These are phyloP conservation scores for Colletotrichum liriopes DNA, from an alignment of 2,329 filamentous ascomycete species.

Conservation along the genomic window DNA sequence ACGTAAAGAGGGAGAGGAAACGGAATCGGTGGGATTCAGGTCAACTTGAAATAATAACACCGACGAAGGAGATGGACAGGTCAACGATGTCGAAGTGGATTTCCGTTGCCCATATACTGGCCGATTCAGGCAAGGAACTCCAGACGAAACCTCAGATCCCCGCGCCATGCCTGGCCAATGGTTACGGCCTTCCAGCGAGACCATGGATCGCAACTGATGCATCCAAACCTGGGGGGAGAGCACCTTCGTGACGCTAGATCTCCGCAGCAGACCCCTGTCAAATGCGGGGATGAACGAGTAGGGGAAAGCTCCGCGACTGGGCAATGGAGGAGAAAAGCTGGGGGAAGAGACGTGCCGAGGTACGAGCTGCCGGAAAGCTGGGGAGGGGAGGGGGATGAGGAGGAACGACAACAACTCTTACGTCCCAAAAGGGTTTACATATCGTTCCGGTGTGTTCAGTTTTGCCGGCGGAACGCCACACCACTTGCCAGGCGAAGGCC, in stretches of 20 bases:
- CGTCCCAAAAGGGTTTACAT: slow-evolving; percentile 34
- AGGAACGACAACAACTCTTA: slow-evolving; percentile 13
- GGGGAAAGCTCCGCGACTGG: slow-evolving; percentile 20
- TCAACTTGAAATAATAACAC: neutral
- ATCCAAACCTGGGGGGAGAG: slow-evolving; percentile 26
- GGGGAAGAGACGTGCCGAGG: slow-evolving; percentile 12
- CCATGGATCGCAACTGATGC: slow-evolving; percentile 18
- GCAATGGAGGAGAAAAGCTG: slow-evolving; percentile 21
- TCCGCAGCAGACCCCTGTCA: slow-evolving; percentile 38
- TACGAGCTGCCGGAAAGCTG: neutral
- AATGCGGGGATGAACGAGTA: slow-evolving; percentile 29
- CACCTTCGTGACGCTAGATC: slow-evolving; percentile 33
- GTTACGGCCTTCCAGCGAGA: slow-evolving; percentile 17
- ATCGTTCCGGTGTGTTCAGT: slow-evolving; percentile 21
- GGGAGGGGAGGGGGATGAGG: neutral
- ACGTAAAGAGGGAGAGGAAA: neutral
- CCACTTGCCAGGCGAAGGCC: neutral
- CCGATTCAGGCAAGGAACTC: slow-evolving; percentile 8
- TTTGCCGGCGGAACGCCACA: slow-evolving; percentile 4
- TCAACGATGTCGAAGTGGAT: neutral
- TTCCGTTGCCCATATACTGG: slow-evolving; percentile 23
- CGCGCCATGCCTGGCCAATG: slow-evolving; percentile 30
- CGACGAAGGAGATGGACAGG: neutral
- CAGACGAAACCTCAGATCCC: slow-evolving; percentile 24
- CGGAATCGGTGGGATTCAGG: neutral